Base-by-base conservation (phyloP, 148 eudicot genomes). In the Selenicereus undatus region DNA sequence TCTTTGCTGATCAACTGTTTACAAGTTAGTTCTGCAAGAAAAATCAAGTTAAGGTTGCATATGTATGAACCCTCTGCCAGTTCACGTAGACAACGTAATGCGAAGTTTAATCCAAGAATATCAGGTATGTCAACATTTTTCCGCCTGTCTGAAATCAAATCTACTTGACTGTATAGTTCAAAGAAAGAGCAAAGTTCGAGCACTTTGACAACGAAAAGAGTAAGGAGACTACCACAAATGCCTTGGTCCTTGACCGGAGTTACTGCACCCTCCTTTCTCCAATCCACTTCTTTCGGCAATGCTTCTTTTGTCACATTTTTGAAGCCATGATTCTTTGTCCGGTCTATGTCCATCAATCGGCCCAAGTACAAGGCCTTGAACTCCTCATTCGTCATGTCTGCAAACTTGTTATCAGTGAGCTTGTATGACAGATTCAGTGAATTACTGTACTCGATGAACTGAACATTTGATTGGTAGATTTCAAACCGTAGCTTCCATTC, bases 171-270 rank as follows among this genome's bases (percentile, higher is more conserved):
- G 62, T 6, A 27, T 27, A 39, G 11, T 18, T 20, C 27, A 32
- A 66, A 58, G 36, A 22, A 62, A 35, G 56, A 68, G 22, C 11
- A 22, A 66, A 8, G 7, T 43, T 22, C 48, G 8, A 52, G 70
- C 36, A 48, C 50, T 75, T n/a, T 64, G 17, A 43, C 21, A 10
- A 21, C 52, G 21, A 16, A 66, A 50, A 73, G 29, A 54, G 26
- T 76, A 52, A 52, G 39, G 42, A 52, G n/a, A 51, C 30, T 92
- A 94, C 98, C 96, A 72, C 96, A 94, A 76, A 45, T 2, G 81
- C 96, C 94, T 79, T 93, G 98, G 84, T 88, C 77, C 82, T 91
- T 89, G 83, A 92, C 82, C 26, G 86, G 82, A 88, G 93, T 92
- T n/a, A 91, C 96, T 27, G 94, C 94, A 24, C 94, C 93, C 30